phyloP scores from a whole-genome alignment of 208 protist genomes.

The Spongospora subterranea region DNA sequence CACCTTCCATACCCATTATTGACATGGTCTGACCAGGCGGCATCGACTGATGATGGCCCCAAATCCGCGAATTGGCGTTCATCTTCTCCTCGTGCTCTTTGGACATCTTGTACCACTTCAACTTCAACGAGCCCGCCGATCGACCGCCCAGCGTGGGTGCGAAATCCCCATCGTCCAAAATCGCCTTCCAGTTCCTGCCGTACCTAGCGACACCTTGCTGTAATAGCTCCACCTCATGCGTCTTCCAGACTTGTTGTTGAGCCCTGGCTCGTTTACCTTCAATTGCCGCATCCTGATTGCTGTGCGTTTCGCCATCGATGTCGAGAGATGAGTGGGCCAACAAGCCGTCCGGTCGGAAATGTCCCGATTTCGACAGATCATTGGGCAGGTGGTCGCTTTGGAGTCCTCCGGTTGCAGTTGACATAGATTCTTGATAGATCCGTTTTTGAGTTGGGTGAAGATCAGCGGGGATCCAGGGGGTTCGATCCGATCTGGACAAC shows the following conservation, averaged over 20 bases:
- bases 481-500: background rate
- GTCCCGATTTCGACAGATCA: background rate
- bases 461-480: background rate
- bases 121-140: conserved; percentile 8
- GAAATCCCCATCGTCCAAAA: conserved; percentile 44
- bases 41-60: background rate
- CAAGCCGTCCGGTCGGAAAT: background rate
- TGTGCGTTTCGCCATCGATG: background rate
- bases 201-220: conserved; percentile 39
- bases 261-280: conserved; percentile 32
- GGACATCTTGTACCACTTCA: conserved; percentile 55
- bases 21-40: conserved; percentile 16
- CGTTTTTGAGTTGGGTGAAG: background rate
- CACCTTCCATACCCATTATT: conserved; percentile 24
- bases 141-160: conserved; percentile 40
- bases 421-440: background rate
- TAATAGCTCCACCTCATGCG: conserved; percentile 44
- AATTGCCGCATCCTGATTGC: background rate
- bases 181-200: conserved; percentile 49
- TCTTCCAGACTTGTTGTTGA: conserved; percentile 51
- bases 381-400: background rate
- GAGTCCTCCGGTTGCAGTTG: background rate
- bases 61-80: background rate
- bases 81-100: conserved; percentile 58
- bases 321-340: background rate